Percentiles rank a stretch among this genome's conserved stretches.
These are phyloP conservation scores for Zymoseptoria brevis DNA, from an alignment of 2,329 filamentous ascomycete genomes.

Conservation along the genomic window DNA sequence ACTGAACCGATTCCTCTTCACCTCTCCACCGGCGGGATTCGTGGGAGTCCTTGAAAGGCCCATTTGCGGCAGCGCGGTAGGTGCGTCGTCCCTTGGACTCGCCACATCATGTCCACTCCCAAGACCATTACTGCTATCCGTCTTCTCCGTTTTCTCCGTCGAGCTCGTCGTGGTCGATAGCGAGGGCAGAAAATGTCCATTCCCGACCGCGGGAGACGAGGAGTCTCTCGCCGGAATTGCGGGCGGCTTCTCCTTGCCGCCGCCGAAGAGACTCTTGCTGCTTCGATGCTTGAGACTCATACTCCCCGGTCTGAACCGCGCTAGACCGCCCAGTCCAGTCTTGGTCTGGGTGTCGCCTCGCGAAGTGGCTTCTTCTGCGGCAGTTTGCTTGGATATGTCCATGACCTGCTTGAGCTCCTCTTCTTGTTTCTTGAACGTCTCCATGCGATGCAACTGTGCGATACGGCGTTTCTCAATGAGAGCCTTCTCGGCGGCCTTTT, in stretches of 20 bases:
- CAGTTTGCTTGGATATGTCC: slow-evolving; percentile 57
- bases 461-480: slow-evolving; percentile 28
- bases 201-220: background rate
- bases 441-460: slow-evolving; percentile 40
- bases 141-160: slow-evolving; percentile 3
- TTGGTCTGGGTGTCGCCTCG: slow-evolving; percentile 17
- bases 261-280: slow-evolving; percentile 42
- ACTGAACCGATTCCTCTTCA: slow-evolving; percentile 57
- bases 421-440: slow-evolving; percentile 50
- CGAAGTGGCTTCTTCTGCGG: slow-evolving; percentile 45
- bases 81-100: slow-evolving; percentile 6
- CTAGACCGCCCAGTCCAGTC: slow-evolving; percentile 41
- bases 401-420: slow-evolving; percentile 57
- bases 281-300: slow-evolving; percentile 58
- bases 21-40: slow-evolving; percentile 5
- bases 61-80: slow-evolving; percentile 1
- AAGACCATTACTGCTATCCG: background rate
- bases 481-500: slow-evolving; percentile 52
- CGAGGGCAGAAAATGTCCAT: background rate
- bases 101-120: background rate
- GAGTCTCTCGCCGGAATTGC: slow-evolving; percentile 11
- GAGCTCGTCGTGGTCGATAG: background rate
- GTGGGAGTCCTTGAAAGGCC: background rate
- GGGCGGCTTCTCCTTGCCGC: slow-evolving; percentile 38
- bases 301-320: slow-evolving; percentile 58